A percentile compares a stretch with the other conserved stretches of the same genome.
phyloP scores from a whole-genome alignment of 78 protist species.

The Neovahlkampfia damariscottae region DNA sequence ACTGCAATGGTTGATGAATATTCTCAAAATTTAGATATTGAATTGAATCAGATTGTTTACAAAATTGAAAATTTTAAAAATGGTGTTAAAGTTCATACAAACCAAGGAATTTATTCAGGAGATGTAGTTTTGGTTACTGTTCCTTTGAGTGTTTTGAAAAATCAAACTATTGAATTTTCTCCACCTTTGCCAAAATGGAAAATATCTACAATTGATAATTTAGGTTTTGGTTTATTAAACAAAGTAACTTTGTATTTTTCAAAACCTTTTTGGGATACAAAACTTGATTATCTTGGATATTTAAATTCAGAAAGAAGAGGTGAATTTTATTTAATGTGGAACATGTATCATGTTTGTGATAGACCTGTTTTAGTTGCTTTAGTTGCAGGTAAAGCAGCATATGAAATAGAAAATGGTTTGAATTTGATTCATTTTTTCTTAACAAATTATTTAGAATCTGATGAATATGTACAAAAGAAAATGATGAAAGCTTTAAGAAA shows the following conservation, averaged over 20 bases:
- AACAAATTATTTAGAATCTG: too few relatives aligned
- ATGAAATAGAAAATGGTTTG: not conserved
- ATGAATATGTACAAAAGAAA: not conserved
- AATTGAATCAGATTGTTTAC: not conserved
- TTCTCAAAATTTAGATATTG: slow-evolving; percentile 2
- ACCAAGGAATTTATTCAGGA: not conserved
- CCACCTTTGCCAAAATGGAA: slow-evolving; percentile 17
- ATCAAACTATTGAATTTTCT: not conserved
- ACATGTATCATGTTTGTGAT: not conserved
- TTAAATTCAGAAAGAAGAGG: not conserved
- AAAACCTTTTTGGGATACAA: not conserved
- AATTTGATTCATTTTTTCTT: too few relatives aligned
- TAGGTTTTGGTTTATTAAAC: slow-evolving; percentile 27
- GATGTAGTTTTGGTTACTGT: not conserved
- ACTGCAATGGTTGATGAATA: not conserved
- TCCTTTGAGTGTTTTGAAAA: slow-evolving; percentile 29
- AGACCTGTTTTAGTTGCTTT: not conserved
- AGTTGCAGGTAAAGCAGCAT: not conserved
- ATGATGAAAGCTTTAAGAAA: not conserved
- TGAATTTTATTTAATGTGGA: not conserved
- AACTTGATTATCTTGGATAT: not conserved
- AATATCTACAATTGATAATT: slow-evolving; percentile 5
- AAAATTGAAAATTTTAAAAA: not conserved
- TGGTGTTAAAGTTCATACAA: not conserved
- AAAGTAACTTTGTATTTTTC: slow-evolving; percentile 10